phyloP scores from a whole-genome alignment of 139 green algal genomes.

The Chlorella vulgaris region DNA sequence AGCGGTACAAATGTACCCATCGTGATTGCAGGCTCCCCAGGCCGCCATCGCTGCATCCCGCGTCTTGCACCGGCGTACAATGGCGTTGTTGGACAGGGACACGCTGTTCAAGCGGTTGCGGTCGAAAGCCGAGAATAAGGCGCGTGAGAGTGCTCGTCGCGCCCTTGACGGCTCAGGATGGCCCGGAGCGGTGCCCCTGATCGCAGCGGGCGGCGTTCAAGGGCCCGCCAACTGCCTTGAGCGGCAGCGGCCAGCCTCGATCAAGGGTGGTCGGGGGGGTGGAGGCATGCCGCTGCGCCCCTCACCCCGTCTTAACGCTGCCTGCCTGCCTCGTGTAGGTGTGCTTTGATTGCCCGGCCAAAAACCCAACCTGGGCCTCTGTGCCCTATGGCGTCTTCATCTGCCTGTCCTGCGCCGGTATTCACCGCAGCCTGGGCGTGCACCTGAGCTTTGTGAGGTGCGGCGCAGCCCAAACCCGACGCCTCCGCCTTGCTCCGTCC shows the following conservation, averaged over 20 bases:
- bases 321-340: no score
- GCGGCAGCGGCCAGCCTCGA: no score
- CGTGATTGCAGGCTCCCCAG: no score
- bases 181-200: no score
- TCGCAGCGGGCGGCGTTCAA: no score
- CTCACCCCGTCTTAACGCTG: background rate
- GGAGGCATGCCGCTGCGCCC: background rate
- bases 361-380: constrained; percentile 96
- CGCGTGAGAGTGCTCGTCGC: constrained; percentile 17
- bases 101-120: constrained; percentile 84
- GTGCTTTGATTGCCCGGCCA: constrained; percentile 97
- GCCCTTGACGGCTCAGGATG: background rate
- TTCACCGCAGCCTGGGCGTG: constrained; percentile 94
- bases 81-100: constrained; percentile 73
- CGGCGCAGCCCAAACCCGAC: background rate
- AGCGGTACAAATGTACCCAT: no score
- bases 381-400: constrained; percentile 97
- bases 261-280: background rate
- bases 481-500: no score
- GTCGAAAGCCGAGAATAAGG: constrained; percentile 92
- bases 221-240: no score
- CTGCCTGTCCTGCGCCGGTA: constrained; percentile 93
- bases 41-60: background rate
- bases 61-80: background rate
- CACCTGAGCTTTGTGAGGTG: constrained; percentile 95